Evolutionary conservation across 345 rosid genomes (phyloP), one percentile per base, ranked within the genome.

Genomic region (Aquilaria malaccensis): DNA sequence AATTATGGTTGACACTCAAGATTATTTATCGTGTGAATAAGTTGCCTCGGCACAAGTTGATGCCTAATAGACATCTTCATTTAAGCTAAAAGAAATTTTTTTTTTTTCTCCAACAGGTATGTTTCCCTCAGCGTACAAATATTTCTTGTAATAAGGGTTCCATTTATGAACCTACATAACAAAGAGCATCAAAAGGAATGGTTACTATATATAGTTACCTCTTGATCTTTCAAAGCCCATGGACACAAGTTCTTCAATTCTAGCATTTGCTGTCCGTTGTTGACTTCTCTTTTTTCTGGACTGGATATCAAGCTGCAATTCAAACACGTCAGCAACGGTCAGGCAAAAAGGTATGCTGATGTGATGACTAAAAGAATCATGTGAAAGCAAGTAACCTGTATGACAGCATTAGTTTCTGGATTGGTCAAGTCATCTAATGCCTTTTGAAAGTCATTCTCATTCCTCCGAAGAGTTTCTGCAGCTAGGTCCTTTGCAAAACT

Each of bases 381-480:
- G 43, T 52, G 46, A 64, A 65, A 70, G 47, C 31, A 33, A 55
- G 10, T 33, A 47, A 84, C 91, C 89, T 87, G 98, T 58, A 89
- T 78, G 48, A 59, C 59, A 37, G 92, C 79, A 72, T 87, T 89
- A 60, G 67, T 62, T 63, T 84, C 84, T 13, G 88, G 88, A 73
- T 80, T 80, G 59, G 95, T 92, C 77, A 92, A 77, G 74, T 82
- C 96, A 76, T 92, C 95, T 74, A 92, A 82, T 13, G 98, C 97
- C 65, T 80, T 77, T 61, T 89, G 76, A 45, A 83, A 70, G 67
- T 87, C 89, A 61, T 92, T 89, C 73, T 92, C 98, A 72, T 87
- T 83, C 79, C 89, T 87, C 72, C 94, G 75, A 55, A 89, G 91
- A 64, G 97, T 81, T 77, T 93, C 97, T 37, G 94, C 96, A 77